Percentiles rank a stretch among this genome's conserved stretches.
Conservation (phyloP, 2,329 filamentous ascomycete genomes). For the Clonostachys chloroleuca region DNA sequence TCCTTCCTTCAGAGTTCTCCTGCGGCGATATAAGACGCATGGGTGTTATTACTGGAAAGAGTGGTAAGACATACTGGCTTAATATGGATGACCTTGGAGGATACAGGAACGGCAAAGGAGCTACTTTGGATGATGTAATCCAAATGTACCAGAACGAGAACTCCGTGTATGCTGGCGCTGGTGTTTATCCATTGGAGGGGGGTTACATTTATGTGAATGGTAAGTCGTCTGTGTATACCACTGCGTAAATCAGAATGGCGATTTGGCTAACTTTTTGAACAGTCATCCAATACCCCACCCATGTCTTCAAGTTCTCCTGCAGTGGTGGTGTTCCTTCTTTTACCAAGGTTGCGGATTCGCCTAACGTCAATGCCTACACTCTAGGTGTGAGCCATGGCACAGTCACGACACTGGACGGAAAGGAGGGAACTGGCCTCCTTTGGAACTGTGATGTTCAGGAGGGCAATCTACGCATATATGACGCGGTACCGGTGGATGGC, state of each 20-base stretch:
- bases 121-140: slow-evolving; percentile 33
- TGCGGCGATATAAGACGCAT: slow-evolving; percentile 38
- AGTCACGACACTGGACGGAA: slow-evolving; percentile 47
- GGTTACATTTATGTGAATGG: slow-evolving; percentile 42
- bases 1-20: slow-evolving; percentile 32
- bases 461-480: slow-evolving; percentile 44
- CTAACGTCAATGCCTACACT: slow-evolving; percentile 42
- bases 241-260: too few species aligned
- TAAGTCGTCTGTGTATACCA: too few species aligned
- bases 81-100: slow-evolving; percentile 33
- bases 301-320: slow-evolving; percentile 55
- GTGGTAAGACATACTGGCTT: slow-evolving; percentile 40
- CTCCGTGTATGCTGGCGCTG: slow-evolving; percentile 39
- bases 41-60: slow-evolving; percentile 45
- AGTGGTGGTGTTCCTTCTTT: slow-evolving; percentile 45
- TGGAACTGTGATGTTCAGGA: slow-evolving; percentile 54
- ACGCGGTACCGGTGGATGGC: slow-evolving; percentile 42
- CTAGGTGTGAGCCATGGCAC: slow-evolving; percentile 54
- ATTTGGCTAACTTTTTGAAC: too few species aligned
- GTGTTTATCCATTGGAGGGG: slow-evolving; percentile 42
- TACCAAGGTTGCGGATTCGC: slow-evolving; percentile 44
- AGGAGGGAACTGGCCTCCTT: slow-evolving; percentile 48
- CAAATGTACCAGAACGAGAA: slow-evolving; percentile 37
- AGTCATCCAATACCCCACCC: slow-evolving; percentile 47
- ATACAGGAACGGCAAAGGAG: slow-evolving; percentile 24